Evolutionary conservation across 83 land plant species (phyloP).

Genomic region (Thuja plicata): DNA sequence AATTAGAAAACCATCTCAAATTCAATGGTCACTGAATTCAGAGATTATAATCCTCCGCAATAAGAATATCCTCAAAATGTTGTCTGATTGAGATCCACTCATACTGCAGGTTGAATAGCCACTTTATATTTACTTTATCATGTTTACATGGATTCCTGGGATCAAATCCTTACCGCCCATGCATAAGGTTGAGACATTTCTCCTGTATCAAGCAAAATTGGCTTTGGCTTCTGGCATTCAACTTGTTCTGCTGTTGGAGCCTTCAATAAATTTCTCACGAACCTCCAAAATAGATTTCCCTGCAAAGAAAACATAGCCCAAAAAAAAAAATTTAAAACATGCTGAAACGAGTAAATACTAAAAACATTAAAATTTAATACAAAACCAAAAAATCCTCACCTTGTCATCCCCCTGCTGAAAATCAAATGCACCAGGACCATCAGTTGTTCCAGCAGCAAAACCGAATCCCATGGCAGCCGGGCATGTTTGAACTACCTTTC

Average conservation of each 20-base stretch:
- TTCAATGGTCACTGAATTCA: not conserved
- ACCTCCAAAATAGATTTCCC: conserved; percentile 96
- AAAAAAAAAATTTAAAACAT: not conserved
- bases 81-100: not conserved
- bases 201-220: conserved; percentile 93
- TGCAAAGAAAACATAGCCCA: conserved; percentile 20
- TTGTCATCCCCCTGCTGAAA: conserved; percentile 91
- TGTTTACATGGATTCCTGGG: not conserved
- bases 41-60: not conserved
- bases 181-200: conserved; percentile 87
- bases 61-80: not conserved
- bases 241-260: conserved; percentile 74
- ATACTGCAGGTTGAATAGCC: not conserved
- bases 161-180: conserved; percentile 80
- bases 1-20: not conserved
- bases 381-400: conserved; percentile 32
- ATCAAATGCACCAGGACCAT: conserved; percentile 99
- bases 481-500: conserved; percentile 71
- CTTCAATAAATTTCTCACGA: conserved; percentile 74
- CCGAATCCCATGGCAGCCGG: conserved; percentile 98
- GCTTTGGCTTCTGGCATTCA: conserved; percentile 92
- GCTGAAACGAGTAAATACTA: not conserved
- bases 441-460: conserved; percentile 99
- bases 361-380: not conserved
- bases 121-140: not conserved